A percentile compares a stretch with the other conserved stretches of the same genome.
These are phyloP conservation scores for Melocanna baccifera DNA, from an alignment of 176 grass and related monocot genomes.

Conservation along the genomic window DNA sequence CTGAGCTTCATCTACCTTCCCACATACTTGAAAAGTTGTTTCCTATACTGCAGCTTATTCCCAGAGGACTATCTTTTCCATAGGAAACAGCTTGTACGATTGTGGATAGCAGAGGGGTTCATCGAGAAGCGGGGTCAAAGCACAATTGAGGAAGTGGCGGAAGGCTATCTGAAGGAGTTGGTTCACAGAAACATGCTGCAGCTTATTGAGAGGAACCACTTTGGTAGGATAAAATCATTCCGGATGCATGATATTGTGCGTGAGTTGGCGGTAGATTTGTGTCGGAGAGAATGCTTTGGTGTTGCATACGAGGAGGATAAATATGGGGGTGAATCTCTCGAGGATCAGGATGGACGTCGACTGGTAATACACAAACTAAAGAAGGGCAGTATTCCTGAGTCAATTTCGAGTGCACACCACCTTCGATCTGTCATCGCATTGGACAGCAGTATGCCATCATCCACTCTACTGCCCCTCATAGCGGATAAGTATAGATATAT, in stretches of 20 bases:
- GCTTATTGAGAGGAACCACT: background rate
- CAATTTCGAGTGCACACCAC: background rate
- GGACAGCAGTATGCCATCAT: background rate
- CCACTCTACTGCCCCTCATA: too few relatives aligned
- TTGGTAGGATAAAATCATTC: background rate
- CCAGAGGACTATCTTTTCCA: background rate
- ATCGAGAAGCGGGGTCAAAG: background rate
- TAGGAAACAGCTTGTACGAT: background rate
- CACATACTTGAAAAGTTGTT: background rate
- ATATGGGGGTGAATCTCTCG: background rate
- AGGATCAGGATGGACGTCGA: background rate
- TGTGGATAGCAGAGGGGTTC: constrained; percentile 39
- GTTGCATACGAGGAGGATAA: background rate
- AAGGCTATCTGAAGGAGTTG: constrained; percentile 15
- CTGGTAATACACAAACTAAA: constrained; percentile 5
- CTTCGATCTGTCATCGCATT: constrained; percentile 20
- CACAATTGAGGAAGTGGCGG: constrained; percentile 21
- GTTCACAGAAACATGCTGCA: constrained; percentile 3
- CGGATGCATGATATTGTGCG: constrained; percentile 14
- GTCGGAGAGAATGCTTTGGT: background rate
- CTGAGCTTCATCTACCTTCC: constrained; percentile 18
- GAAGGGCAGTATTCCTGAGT: background rate
- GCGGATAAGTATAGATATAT: too few relatives aligned
- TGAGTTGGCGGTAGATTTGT: background rate
- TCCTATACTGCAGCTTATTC: background rate